These are phyloP conservation scores for Pythium monospermum DNA, from an alignment of 352 stramenopile species.

Conservation along the genomic window DNA sequence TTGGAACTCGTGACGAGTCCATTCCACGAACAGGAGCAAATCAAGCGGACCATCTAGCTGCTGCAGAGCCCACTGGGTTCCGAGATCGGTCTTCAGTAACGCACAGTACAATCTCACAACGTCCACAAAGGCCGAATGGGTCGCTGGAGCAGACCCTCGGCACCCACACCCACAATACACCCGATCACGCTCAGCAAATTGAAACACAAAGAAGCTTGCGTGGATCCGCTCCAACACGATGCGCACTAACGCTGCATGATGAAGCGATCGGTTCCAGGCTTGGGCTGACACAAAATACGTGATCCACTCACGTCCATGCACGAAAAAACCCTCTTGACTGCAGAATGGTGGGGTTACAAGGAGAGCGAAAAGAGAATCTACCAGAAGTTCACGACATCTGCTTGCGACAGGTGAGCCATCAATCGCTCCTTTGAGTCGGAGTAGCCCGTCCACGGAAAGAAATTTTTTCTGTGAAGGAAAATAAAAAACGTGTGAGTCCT, in stretches of 20 bases:
- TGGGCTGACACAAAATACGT: conserved; percentile 4
- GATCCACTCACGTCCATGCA: conserved; percentile 1
- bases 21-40: not conserved
- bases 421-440: conserved; percentile 5
- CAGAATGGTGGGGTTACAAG: not conserved
- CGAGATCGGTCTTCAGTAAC: not conserved
- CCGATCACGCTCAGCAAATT: not conserved
- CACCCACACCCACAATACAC: conserved; percentile 6
- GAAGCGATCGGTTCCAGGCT: conserved; percentile 1
- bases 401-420: not conserved
- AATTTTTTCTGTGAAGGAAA: conserved; percentile 17
- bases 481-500: not conserved
- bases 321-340: not conserved
- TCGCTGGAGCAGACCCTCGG: not conserved
- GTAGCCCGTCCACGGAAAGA: not conserved
- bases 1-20: not conserved
- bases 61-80: not conserved
- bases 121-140: not conserved
- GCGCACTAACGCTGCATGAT: not conserved
- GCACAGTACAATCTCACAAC: not conserved
- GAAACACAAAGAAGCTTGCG: not conserved
- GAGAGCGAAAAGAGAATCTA: not conserved
- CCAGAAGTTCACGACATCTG: not conserved
- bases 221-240: conserved; percentile 1
- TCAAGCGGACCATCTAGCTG: not conserved